Conservation (phyloP, 257 asterid genomes). For the Osmanthus fragrans region DNA sequence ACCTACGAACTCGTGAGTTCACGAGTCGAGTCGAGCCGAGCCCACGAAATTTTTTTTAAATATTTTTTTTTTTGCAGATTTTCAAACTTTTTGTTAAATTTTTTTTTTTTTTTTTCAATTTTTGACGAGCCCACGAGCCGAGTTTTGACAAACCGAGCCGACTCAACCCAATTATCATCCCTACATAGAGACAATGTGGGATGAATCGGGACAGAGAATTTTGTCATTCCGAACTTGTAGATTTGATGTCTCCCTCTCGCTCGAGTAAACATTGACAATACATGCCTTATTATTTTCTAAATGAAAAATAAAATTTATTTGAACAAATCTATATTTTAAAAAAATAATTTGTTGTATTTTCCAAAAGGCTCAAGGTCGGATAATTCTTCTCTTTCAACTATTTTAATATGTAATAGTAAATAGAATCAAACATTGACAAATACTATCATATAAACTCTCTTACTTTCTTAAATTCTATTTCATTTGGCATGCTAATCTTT, state of each 20-base stretch:
- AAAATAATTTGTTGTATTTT: not conserved
- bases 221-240: not conserved
- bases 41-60: no score
- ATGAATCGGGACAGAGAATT: not conserved
- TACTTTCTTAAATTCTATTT: no score
- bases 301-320: not conserved
- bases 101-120: no score
- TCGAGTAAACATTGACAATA: not conserved
- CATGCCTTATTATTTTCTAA: not conserved
- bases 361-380: not conserved
- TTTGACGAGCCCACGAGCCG: no score
- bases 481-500: not conserved
- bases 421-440: not conserved
- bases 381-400: not conserved
- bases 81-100: no score
- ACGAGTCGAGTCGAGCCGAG: no score
- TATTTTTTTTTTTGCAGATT: no score
- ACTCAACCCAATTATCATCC: no score
- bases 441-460: no score
- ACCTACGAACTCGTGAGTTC: no score
- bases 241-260: constrained; percentile 5
- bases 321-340: not conserved
- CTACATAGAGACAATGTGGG: no score
- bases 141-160: no score
- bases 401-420: not conserved